phyloP scores from a whole-genome alignment of 306 rosid genomes.

The Leucaena leucocephala region DNA sequence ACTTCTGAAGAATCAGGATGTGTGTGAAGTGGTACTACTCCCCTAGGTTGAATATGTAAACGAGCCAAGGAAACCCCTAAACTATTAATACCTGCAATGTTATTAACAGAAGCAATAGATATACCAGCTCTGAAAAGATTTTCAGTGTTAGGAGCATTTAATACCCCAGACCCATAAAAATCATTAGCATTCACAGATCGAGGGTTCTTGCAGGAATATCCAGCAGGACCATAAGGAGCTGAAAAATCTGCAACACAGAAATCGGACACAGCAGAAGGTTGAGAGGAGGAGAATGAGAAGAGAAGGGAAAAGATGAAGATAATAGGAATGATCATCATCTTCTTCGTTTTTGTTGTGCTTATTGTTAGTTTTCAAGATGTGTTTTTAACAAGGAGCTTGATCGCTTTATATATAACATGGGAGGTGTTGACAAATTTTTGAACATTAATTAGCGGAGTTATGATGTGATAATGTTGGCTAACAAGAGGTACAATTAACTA shows the following conservation, averaged over 20 bases:
- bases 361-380: neutral
- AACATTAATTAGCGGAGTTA: neutral
- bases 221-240: neutral
- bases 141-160: constrained; percentile 43
- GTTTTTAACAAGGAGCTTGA: neutral
- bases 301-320: neutral
- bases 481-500: too few relatives aligned
- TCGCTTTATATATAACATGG: neutral
- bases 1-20: constrained; percentile 62
- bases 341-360: neutral
- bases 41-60: constrained; percentile 47
- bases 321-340: neutral
- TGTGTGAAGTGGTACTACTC: constrained; percentile 63
- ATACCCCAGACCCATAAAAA: constrained; percentile 33
- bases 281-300: neutral
- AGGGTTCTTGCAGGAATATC: constrained; percentile 34
- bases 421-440: neutral
- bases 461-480: too few relatives aligned
- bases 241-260: neutral
- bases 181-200: constrained; percentile 43
- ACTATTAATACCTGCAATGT: constrained; percentile 64
- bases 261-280: neutral
- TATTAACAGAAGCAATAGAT: constrained; percentile 53
- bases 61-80: constrained; percentile 57
- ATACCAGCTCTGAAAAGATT: constrained; percentile 40